These are phyloP conservation scores for Closterium sp. DNA, from an alignment of 139 green algal genomes.

Conservation along the genomic window DNA sequence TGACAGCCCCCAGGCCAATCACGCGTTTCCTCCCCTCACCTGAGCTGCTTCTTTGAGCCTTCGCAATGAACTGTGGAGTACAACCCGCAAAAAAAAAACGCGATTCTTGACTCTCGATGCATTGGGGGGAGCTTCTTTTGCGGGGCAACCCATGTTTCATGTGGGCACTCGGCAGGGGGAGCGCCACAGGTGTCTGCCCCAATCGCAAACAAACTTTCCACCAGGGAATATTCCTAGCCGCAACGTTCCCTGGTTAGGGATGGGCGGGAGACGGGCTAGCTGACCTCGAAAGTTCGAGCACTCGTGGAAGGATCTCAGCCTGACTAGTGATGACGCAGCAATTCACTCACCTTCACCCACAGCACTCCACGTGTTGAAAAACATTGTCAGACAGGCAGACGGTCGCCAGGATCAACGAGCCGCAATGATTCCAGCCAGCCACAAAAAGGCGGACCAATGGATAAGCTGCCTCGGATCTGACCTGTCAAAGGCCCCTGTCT, in stretches of 20 bases:
- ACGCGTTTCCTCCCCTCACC: neutral
- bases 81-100: neutral
- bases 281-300: neutral
- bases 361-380: neutral
- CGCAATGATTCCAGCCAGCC: neutral
- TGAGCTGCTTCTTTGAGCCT: neutral
- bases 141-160: neutral
- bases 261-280: neutral
- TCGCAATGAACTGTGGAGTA: neutral
- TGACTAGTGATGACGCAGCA: neutral
- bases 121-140: too few species aligned
- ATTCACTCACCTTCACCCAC: neutral
- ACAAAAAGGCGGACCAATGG: neutral
- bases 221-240: neutral
- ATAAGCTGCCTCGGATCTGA: neutral
- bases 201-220: neutral
- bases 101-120: too few species aligned
- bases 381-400: neutral
- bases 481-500: neutral
- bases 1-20: neutral
- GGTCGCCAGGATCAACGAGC: neutral
- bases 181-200: neutral
- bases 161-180: too few species aligned
- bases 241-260: neutral
- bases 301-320: neutral